phyloP scores from a whole-genome alignment of 208 protist species.

The Strigomonas galati region DNA sequence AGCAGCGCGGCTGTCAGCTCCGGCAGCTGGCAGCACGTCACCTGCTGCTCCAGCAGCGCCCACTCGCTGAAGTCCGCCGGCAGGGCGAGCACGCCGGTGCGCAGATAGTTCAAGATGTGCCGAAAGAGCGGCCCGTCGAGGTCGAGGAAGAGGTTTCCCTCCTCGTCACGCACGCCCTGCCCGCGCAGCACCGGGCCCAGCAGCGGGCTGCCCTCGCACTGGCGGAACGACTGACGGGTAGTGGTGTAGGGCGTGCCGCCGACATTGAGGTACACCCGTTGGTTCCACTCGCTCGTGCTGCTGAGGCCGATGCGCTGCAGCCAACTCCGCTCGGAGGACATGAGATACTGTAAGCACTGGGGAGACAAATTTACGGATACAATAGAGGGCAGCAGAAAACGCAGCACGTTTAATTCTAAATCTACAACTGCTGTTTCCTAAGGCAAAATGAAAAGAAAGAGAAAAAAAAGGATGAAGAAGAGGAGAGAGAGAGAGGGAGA shows the following conservation, averaged over 20 bases:
- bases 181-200: slow-evolving; percentile 59
- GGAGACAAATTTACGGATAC: background rate
- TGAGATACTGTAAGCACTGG: background rate
- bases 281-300: slow-evolving; percentile 34
- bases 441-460: slow-evolving; percentile 4
- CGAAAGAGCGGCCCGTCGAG: slow-evolving; percentile 62
- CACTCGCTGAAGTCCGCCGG: slow-evolving; percentile 61
- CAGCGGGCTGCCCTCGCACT: slow-evolving; percentile 29
- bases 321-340: slow-evolving; percentile 23
- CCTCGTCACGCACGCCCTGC: slow-evolving; percentile 30
- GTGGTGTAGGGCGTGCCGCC: slow-evolving; percentile 58
- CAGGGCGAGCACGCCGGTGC: slow-evolving; percentile 36
- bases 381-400: background rate
- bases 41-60: slow-evolving; percentile 59
- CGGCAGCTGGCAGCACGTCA: slow-evolving; percentile 37
- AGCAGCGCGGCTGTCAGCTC: slow-evolving; percentile 37
- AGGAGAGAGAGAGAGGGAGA: background rate
- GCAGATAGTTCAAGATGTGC: slow-evolving; percentile 59
- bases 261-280: slow-evolving; percentile 55
- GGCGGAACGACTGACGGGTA: slow-evolving; percentile 30
- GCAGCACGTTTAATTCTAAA: background rate
- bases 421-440: too few relatives aligned
- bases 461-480: background rate
- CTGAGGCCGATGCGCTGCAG: slow-evolving; percentile 30
- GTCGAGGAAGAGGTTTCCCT: slow-evolving; percentile 66